A percentile compares a stretch with the other conserved stretches of the same genome.
These are phyloP conservation scores for Entoloma clypeatum DNA, from an alignment of 1,284 basidiomycete species.

Conservation along the genomic window DNA sequence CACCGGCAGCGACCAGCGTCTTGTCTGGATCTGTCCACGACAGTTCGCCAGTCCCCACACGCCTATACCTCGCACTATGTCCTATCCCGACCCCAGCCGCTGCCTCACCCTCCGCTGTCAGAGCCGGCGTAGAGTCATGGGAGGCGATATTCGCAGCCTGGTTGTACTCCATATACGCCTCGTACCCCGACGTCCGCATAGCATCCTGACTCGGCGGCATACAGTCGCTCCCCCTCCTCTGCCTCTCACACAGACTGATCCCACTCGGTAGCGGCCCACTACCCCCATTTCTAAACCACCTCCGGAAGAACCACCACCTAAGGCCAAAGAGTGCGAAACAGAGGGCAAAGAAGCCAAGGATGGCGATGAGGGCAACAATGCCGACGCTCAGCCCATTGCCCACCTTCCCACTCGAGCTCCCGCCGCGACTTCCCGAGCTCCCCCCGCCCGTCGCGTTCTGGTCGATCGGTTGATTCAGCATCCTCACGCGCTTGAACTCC, in stretches of 20 bases:
- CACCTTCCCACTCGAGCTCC: conserved; percentile 14
- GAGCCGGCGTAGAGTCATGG: conserved; percentile 26
- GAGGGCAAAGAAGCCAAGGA: conserved; percentile 53
- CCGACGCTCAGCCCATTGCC: conserved; percentile 49
- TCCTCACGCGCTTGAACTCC: conserved; percentile 64
- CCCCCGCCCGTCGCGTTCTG: conserved; percentile 6
- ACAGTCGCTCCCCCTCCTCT: conserved; percentile 1
- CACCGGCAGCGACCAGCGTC: conserved; percentile 20
- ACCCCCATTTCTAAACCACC: conserved; percentile 26
- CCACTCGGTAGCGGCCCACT: conserved; percentile 7
- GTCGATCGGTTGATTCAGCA: conserved; percentile 53
- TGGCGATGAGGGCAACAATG: conserved; percentile 53
- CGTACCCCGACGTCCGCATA: conserved; percentile 23
- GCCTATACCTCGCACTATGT: conserved; percentile 14
- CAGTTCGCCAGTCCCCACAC: conserved; percentile 18
- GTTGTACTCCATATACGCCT: conserved; percentile 25
- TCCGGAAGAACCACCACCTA: conserved; percentile 46
- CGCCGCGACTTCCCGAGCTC: conserved; percentile 2
- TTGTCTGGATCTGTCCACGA: conserved; percentile 22
- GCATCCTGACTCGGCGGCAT: conserved; percentile 27
- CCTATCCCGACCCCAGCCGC: conserved; percentile 20
- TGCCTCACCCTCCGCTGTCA: conserved; percentile 13
- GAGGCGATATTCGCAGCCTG: too few relatives aligned
- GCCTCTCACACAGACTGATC: not conserved
- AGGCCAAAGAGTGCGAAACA: conserved; percentile 50